A percentile compares a stretch with the other conserved stretches of the same genome.
Conservation (phyloP, 805 yeast genomes). For the Saccharomycopsis fodiens region DNA sequence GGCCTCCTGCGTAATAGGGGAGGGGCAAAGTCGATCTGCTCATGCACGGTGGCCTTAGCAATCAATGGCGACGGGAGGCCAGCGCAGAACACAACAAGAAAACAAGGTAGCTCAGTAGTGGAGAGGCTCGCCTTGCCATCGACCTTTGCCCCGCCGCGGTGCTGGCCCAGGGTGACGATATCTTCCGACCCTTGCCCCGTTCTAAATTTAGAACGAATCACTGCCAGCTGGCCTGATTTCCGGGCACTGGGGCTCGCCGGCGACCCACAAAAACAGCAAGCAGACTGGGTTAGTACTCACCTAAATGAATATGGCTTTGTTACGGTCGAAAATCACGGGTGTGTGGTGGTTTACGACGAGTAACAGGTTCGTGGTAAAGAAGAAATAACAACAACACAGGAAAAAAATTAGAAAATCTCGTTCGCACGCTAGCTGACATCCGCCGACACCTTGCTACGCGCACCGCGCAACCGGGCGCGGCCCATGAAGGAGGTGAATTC, state of each 20-base stretch:
- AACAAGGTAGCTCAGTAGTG: no score
- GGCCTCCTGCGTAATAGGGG: background rate
- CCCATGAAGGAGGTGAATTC: background rate
- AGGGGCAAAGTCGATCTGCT: background rate
- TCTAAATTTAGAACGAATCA: background rate
- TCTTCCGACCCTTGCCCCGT: background rate
- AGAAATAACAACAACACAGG: background rate
- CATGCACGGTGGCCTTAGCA: no score
- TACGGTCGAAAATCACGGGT: background rate
- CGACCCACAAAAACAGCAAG: background rate
- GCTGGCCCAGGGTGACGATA: no score
- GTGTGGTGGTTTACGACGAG: background rate
- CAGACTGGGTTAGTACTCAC: background rate
- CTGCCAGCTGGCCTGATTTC: background rate
- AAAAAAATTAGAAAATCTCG: slow-evolving; percentile 2
- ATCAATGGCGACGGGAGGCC: no score
- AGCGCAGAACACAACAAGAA: no score
- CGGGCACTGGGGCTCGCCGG: no score
- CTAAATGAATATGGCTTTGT: background rate
- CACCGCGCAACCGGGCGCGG: background rate
- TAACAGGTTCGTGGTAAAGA: background rate
- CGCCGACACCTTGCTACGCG: background rate
- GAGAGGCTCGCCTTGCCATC: no score
- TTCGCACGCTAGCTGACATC: background rate
- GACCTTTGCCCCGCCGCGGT: no score